Conservation (phyloP, 2,329 filamentous ascomycete genomes). For the Colletotrichum sp. region DNA sequence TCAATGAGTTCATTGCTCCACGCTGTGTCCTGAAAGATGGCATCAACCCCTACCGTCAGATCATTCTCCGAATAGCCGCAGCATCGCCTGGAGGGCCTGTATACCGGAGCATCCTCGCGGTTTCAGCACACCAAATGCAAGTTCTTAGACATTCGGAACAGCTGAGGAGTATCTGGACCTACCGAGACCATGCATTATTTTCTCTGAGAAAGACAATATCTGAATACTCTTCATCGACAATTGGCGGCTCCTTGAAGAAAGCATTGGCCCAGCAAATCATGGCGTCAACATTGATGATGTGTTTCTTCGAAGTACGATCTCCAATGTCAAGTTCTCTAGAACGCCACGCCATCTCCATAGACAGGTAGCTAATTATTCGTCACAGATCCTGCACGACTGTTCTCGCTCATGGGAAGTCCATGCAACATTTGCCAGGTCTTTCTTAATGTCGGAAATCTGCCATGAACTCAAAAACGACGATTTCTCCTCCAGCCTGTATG, state of each 20-base stretch:
- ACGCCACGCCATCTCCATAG: rapidly evolving
- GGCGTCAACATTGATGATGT: neutral
- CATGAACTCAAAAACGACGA: neutral
- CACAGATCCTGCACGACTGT: neutral
- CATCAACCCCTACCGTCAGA: neutral
- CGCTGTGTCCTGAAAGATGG: neutral
- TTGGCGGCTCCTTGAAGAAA: neutral
- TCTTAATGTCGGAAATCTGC: neutral
- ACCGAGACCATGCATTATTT: neutral
- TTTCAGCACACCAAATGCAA: neutral
- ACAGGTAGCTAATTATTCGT: neutral
- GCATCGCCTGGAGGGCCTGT: neutral
- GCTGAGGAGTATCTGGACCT: neutral
- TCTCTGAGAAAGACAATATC: neutral
- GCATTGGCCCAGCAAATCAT: neutral
- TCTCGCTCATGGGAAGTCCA: neutral
- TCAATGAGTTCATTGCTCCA: neutral
- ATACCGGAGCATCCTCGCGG: neutral
- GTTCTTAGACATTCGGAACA: neutral
- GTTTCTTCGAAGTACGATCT: neutral
- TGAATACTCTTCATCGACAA: neutral
- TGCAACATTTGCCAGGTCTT: neutral
- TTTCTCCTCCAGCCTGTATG: neutral
- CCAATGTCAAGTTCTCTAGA: neutral
- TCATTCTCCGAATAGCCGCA: neutral